These are phyloP conservation scores for Cercospora berteroae DNA, from an alignment of 2,329 filamentous ascomycete species.

Conservation along the genomic window DNA sequence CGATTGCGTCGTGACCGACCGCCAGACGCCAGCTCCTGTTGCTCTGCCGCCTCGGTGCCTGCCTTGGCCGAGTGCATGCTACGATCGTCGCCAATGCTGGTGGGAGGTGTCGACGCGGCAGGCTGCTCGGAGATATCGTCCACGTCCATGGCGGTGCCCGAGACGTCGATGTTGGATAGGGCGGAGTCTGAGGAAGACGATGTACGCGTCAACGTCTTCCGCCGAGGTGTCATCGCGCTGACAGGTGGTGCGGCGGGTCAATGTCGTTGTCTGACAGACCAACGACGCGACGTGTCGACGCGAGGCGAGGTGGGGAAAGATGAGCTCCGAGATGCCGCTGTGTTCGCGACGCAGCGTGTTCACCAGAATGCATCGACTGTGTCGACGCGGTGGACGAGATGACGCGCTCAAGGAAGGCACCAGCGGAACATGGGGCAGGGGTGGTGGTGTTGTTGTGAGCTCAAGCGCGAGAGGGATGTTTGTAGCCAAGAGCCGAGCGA, in stretches of 20 bases:
- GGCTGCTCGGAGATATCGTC: conserved; percentile 46
- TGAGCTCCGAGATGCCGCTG: not conserved
- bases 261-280: not conserved
- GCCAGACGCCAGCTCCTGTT: conserved; percentile 23
- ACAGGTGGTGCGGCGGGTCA: not conserved
- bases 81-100: conserved; percentile 61
- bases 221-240: not conserved
- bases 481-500: not conserved
- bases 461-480: not conserved
- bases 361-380: not conserved
- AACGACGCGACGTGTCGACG: conserved; percentile 2
- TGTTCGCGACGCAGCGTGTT: not conserved
- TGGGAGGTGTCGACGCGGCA: conserved; percentile 66
- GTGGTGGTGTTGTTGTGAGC: not conserved
- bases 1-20: conserved; percentile 57
- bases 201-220: conserved; percentile 31
- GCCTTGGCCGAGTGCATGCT: conserved; percentile 49
- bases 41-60: conserved; percentile 26
- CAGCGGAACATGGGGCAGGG: not conserved
- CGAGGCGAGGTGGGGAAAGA: conserved; percentile 1
- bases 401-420: not conserved
- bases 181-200: conserved; percentile 44
- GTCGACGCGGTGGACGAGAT: not conserved
- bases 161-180: conserved; percentile 44
- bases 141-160: conserved; percentile 32